These are phyloP conservation scores for Solanum chilense DNA, from an alignment of 257 asterid genomes.

Conservation along the genomic window DNA sequence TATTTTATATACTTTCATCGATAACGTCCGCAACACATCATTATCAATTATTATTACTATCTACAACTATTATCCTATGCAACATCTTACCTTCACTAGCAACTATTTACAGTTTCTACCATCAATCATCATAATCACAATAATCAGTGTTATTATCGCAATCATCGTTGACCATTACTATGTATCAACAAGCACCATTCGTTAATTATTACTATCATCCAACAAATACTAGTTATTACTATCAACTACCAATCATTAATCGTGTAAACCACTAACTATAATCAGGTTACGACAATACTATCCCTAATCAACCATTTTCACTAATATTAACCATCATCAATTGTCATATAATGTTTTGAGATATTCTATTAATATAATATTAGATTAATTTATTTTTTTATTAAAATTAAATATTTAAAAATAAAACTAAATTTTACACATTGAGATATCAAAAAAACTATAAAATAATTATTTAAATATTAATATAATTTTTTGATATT, in stretches of 20 bases:
- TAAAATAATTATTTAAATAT: too few species aligned
- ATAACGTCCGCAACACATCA: neutral
- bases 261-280: neutral
- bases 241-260: neutral
- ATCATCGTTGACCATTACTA: neutral
- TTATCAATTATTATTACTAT: neutral
- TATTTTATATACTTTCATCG: neutral
- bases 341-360: neutral
- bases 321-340: neutral
- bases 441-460: neutral
- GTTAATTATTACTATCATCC: neutral
- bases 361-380: neutral
- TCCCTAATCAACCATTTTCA: neutral
- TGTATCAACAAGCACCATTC: neutral
- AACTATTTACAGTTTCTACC: neutral
- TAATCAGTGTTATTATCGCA: neutral
- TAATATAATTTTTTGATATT: neutral
- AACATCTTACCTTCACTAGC: neutral
- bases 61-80: neutral
- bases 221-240: neutral
- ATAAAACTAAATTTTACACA: neutral
- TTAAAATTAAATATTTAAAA: neutral
- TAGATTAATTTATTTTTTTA: neutral
- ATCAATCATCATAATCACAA: neutral
- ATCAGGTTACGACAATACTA: neutral